Base-by-base conservation (phyloP, 1,139 yeast species). In the Diutina neorugosa region DNA sequence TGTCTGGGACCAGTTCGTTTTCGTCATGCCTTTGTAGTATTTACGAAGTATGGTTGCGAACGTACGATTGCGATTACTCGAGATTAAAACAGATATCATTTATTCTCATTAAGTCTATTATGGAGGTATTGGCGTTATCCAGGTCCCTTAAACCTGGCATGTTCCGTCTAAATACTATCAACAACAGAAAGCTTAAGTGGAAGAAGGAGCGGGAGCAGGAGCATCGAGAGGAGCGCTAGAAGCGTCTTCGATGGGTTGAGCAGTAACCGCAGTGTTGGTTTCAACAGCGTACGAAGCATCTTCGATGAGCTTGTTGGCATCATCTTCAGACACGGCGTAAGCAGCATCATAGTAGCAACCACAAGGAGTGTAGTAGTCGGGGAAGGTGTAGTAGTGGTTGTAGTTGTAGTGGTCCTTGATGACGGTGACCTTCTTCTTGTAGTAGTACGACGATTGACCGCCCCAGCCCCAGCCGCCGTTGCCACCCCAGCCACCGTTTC, bases 301-400 rank as follows among this genome's bases (percentile, higher is more conserved):
- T 1, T 20, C 16, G 25, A 44, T 14, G 18, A 44, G 25, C 16
- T 44, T n/a, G 48, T 44, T 16, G n/a, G 16, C 19, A 8, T 21
- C 18, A 11, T 20, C 31, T 7, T 20, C 19, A 12, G 48, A 44
- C 16, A 44, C 19, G 23, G 23, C 31, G 48, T 44, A 44, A 18
- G n/a, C n/a, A n/a, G 48, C 31, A 14, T 44, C 48, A 12, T n/a
- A 11, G 23, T 44, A 25, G 25, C 48, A 44, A 12, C 48, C 48
- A 44, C 48, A 44, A n/a, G 48, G 48, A 8, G 18, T 25, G 48
- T 44, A 44, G 31, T 14, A 4, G 5, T 2, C 11, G 19, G 48
- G 48, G 48, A 44, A 44, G 48, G 23, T 44, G 48, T 44, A 44
- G 48, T 44, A 44, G 34, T 44, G 48, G 16, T 44, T 16, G n/a